Evolutionary conservation across 2,329 filamentous ascomycete species (phyloP).

Genomic region (Colletotrichum neosansevieriae): DNA sequence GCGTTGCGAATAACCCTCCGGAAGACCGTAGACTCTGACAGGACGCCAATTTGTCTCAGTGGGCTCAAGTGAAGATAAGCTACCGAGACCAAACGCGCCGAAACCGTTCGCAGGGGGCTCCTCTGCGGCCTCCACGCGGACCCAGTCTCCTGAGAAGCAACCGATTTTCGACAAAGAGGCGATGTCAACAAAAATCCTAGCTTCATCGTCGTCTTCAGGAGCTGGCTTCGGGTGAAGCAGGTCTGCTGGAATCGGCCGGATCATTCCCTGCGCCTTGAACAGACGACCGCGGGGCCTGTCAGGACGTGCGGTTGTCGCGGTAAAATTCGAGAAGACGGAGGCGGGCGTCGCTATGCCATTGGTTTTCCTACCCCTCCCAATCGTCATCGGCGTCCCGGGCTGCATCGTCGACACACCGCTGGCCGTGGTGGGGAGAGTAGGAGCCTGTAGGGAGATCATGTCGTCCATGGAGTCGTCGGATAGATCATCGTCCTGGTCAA

Average conservation of each 20-base stretch:
- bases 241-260: slow-evolving; percentile 78
- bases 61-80: slow-evolving; percentile 70
- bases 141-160: slow-evolving; percentile 98
- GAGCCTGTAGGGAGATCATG: slow-evolving; percentile 89
- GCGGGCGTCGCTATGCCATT: slow-evolving; percentile 86
- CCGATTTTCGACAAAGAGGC: slow-evolving; percentile 88
- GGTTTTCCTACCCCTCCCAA: slow-evolving; percentile 71
- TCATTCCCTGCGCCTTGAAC: slow-evolving; percentile 85
- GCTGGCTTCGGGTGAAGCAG: slow-evolving; percentile 86
- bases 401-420: slow-evolving; percentile 85
- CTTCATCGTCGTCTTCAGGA: slow-evolving; percentile 84
- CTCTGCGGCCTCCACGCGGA: slow-evolving; percentile 81
- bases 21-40: slow-evolving; percentile 88
- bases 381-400: slow-evolving; percentile 82
- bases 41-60: slow-evolving; percentile 80
- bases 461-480: slow-evolving; percentile 95
- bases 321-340: slow-evolving; percentile 90
- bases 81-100: slow-evolving; percentile 75
- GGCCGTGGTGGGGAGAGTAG: slow-evolving; percentile 81
- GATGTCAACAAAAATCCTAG: slow-evolving; percentile 91
- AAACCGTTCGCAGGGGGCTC: slow-evolving; percentile 78
- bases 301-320: slow-evolving; percentile 82
- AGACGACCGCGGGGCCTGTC: slow-evolving; percentile 80
- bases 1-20: slow-evolving; percentile 76
- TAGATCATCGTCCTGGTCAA: slow-evolving; percentile 77